Base-by-base conservation (phyloP, 306 rosid genomes). In the Acmispon strigosus region DNA sequence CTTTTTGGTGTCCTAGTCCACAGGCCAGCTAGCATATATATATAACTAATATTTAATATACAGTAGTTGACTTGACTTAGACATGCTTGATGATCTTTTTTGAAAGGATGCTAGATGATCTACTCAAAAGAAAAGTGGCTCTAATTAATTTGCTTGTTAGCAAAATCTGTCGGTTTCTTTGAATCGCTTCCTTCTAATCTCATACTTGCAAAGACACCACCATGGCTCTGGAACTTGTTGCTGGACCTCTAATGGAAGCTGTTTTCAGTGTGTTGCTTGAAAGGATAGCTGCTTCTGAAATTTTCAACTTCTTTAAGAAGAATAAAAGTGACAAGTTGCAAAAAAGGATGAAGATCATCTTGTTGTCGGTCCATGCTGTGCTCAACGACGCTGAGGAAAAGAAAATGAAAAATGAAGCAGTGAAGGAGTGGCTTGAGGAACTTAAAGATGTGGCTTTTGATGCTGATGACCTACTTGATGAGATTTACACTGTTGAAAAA, bases 341-440 rank as follows among this genome's bases (percentile, higher is more conserved):
- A 29, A 76, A 55, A 42, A 76, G 60, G 78, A 32, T 82, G 77
- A 76, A 79, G 77, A 60, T 82, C 32, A 53, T 66, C 8, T 50
- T 85, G 72, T 13, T 76, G 45, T 82, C 85, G 0, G 72, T 78
- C 7, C 69, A 85, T 61, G 66, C 42, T 5, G 83, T 79, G 49
- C 73, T 82, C 22, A 47, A 61, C 50, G 86, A 82, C 36, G 89
- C 89, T 0, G 86, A 85, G 62, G 79, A 65, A 51, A 85, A 79
- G 53, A 84, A 85, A 60, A 51, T 79, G 67, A 73, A 49, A 13
- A 69, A 66, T 36, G 27, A 61, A n/a, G 39, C 69, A 1, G 86
- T 85, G 60, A 79, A 80, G 44, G 76, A 82, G 43, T 85, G 89
- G 89, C 79, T 85, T 48, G 62, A 63, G 10, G 86, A 82, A 49